These are phyloP conservation scores for Colletotrichum horii DNA, from an alignment of 2,329 filamentous ascomycete species.

Conservation along the genomic window DNA sequence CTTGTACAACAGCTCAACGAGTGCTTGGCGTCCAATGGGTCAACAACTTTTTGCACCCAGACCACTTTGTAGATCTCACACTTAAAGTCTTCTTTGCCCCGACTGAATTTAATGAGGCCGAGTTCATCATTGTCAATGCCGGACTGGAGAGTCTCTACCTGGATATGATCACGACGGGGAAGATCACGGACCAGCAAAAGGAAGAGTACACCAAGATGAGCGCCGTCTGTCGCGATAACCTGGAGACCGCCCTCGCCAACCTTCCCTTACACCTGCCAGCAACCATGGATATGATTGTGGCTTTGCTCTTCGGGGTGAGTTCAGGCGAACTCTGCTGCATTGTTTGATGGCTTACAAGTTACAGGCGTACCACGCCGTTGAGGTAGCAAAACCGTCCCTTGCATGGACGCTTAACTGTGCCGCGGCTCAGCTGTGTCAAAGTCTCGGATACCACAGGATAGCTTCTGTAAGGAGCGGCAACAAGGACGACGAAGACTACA, in stretches of 20 bases:
- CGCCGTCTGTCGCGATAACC: constrained; percentile 29
- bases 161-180: constrained; percentile 22
- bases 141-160: constrained; percentile 35
- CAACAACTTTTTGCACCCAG: constrained; percentile 31
- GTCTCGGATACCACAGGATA: constrained; percentile 32
- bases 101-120: constrained; percentile 31
- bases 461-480: constrained; percentile 31
- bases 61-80: constrained; percentile 36
- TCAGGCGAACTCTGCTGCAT: too few species aligned
- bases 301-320: constrained; percentile 26
- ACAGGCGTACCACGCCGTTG: constrained; percentile 35
- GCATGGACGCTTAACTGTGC: constrained; percentile 35
- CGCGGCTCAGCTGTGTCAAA: constrained; percentile 35
- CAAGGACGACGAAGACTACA: constrained; percentile 31
- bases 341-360: neutral
- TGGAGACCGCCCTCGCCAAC: constrained; percentile 35
- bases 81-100: constrained; percentile 37
- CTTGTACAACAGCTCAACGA: neutral
- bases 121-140: constrained; percentile 38
- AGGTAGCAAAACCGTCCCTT: constrained; percentile 36
- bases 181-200: constrained; percentile 16
- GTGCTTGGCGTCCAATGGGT: constrained; percentile 28
- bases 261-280: constrained; percentile 36
- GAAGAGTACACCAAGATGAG: constrained; percentile 29
- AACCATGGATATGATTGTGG: constrained; percentile 29